Conservation (phyloP, 2,329 filamentous ascomycete genomes). For the Zymoseptoria pseudotritici region DNA sequence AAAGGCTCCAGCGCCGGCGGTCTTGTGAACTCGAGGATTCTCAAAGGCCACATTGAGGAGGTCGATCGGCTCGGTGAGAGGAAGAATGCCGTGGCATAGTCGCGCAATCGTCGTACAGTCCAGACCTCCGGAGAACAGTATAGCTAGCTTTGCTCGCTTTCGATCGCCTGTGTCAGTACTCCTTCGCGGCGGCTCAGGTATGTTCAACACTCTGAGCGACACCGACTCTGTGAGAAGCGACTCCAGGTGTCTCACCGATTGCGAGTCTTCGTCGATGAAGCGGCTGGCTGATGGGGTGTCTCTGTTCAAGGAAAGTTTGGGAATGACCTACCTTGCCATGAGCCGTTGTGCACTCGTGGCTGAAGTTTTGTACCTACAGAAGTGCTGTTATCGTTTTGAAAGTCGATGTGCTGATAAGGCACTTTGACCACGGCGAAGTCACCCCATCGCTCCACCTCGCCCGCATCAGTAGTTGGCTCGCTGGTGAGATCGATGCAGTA, state of each 20-base stretch:
- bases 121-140: slow-evolving; percentile 89
- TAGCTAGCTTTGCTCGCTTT: slow-evolving; percentile 52
- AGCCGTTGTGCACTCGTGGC: slow-evolving; percentile 16
- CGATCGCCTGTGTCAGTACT: slow-evolving; percentile 2
- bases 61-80: slow-evolving; percentile 63
- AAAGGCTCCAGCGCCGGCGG: slow-evolving; percentile 44
- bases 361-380: slow-evolving; percentile 18
- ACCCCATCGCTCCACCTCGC: slow-evolving; percentile 2
- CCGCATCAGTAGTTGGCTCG: background rate
- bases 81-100: slow-evolving; percentile 68
- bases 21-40: slow-evolving; percentile 62
- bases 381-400: slow-evolving; percentile 1
- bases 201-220: slow-evolving; percentile 44
- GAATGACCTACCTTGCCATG: slow-evolving; percentile 30
- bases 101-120: slow-evolving; percentile 87
- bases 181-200: slow-evolving; percentile 45
- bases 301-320: slow-evolving; percentile 24
- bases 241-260: slow-evolving; percentile 19
- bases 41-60: slow-evolving; percentile 95
- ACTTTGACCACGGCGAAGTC: slow-evolving; percentile 10
- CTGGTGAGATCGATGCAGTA: slow-evolving; percentile 55
- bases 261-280: slow-evolving; percentile 14
- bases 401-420: slow-evolving; percentile 12
- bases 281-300: slow-evolving; percentile 3
- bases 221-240: slow-evolving; percentile 23